Evolutionary conservation across 495 filamentous ascomycete species (phyloP), one percentile per base, ranked within the genome.

Genomic region (Penicillium maclennaniae): DNA sequence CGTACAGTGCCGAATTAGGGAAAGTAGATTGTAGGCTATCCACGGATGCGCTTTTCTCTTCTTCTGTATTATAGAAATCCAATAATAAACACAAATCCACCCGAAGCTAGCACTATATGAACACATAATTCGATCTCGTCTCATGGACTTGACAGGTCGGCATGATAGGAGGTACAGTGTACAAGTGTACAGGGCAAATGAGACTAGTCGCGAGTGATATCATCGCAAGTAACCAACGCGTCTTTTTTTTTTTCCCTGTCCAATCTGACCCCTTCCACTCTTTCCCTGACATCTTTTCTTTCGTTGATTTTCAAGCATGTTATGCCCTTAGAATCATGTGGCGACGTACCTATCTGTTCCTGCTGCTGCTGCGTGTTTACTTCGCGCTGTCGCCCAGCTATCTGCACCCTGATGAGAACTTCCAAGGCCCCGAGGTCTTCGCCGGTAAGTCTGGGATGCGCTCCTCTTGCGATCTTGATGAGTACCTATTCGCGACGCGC

Each of bases 381-480:
- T 95, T 97, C 62, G 92, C 93, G 41, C 77, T 96, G 28, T 91
- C 86, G 43, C 89, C 93, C 42, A 97, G 92, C 75, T 98, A 98
- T 70, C 82, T 98, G 27, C 93, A 98, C 69, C 93, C 93, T 3
- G 93, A 98, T 72, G 93, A 98, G 77, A 90, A 97, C 71, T 98
- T 98, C 65, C 93, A 98, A 66, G 93, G 93, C 17, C 93, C 92
- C 9, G 93, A 98, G 75, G 87, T 97, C 47, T 92, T 96, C 61
- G 91, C 92, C 54, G 91, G 92, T 96, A 84, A 66, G 88, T 12
- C 31, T 76, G 43, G 4, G 47, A 36, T 39, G 47, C 16, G 28
- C 31, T 23, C 14, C 6, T 7, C 42, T 26, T n/a, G 14, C 20
- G 20, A 44, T 26, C 10, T 16, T 26, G 42, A 26, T 12, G 8